A percentile compares a stretch with the other conserved stretches of the same genome.
Evolutionary conservation across 2,329 filamentous ascomycete genomes (phyloP).

Genomic region (Xylariales sp.): DNA sequence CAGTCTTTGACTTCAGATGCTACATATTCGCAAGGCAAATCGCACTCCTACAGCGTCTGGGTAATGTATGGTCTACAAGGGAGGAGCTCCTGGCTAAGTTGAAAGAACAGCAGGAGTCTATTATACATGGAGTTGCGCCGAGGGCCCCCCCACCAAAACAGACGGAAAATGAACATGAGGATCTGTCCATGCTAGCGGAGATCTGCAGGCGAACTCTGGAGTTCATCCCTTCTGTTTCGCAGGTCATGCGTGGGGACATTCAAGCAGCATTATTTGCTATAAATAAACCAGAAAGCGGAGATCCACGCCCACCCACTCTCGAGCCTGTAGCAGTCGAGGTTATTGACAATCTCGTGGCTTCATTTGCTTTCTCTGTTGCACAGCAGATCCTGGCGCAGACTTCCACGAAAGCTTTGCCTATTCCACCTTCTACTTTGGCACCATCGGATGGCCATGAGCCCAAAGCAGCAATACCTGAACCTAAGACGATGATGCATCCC

Average conservation of each 20-base stretch:
- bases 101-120: constrained; percentile 56
- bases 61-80: constrained; percentile 63
- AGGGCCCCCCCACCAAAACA: constrained; percentile 42
- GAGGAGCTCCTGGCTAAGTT: constrained; percentile 60
- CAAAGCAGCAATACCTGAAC: constrained; percentile 60
- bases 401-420: constrained; percentile 61
- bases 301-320: constrained; percentile 19
- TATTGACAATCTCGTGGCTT: constrained; percentile 70
- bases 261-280: constrained; percentile 51
- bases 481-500: constrained; percentile 67
- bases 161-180: constrained; percentile 59
- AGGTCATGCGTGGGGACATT: constrained; percentile 76
- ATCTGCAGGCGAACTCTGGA: constrained; percentile 77
- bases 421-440: constrained; percentile 54
- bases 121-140: constrained; percentile 53
- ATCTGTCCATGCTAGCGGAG: constrained; percentile 76
- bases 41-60: constrained; percentile 72
- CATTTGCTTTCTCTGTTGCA: constrained; percentile 72
- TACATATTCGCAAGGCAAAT: constrained; percentile 93
- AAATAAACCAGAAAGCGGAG: constrained; percentile 31
- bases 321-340: constrained; percentile 43
- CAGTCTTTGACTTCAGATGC: constrained; percentile 88
- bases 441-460: constrained; percentile 47
- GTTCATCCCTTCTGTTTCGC: constrained; percentile 77
- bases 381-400: constrained; percentile 76